Conservation (phyloP, 805 yeast species). For the Kuraishia molischiana region DNA sequence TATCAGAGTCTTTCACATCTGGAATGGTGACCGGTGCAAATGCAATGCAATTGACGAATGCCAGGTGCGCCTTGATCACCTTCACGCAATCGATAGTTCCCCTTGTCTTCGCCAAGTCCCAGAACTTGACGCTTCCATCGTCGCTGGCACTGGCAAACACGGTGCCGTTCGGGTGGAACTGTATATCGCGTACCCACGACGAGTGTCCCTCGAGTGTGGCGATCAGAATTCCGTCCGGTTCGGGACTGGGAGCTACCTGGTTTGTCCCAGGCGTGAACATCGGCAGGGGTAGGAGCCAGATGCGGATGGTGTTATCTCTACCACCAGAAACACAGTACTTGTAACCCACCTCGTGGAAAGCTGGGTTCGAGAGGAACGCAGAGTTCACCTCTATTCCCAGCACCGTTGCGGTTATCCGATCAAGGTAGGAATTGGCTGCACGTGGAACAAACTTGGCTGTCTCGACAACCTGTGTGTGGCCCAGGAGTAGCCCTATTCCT, state of each 20-base stretch:
- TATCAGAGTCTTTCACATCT: slow-evolving; percentile 26
- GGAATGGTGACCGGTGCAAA: slow-evolving; percentile 39
- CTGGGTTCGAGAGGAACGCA: slow-evolving; percentile 7
- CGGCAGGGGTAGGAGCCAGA: slow-evolving; percentile 76
- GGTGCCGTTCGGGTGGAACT: slow-evolving; percentile 68
- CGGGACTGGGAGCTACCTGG: slow-evolving; percentile 42
- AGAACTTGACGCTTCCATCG: slow-evolving; percentile 63
- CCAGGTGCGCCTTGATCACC: slow-evolving; percentile 56
- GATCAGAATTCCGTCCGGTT: slow-evolving; percentile 52
- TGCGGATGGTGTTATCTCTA: slow-evolving; percentile 61
- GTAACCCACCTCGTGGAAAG: slow-evolving; percentile 36
- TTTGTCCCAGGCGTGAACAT: slow-evolving; percentile 40
- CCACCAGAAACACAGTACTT: slow-evolving; percentile 74
- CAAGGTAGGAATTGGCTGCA: slow-evolving; percentile 35
- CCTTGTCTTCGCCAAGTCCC: slow-evolving; percentile 49
- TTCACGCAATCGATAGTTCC: slow-evolving; percentile 31
- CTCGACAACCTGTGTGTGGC: slow-evolving; percentile 82
- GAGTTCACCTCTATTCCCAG: slow-evolving; percentile 1
- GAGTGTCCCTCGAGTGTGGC: slow-evolving; percentile 63
- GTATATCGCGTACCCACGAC: slow-evolving; percentile 74
- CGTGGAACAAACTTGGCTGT: slow-evolving; percentile 57
- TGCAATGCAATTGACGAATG: slow-evolving; percentile 56
- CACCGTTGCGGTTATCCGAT: slow-evolving; percentile 19
- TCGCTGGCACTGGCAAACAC: slow-evolving; percentile 67
- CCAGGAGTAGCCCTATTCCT: slow-evolving; percentile 56